A percentile compares a stretch with the other conserved stretches of the same genome.
Conservation (phyloP, 352 stramenopile species). For the Pythium sukuiense region DNA sequence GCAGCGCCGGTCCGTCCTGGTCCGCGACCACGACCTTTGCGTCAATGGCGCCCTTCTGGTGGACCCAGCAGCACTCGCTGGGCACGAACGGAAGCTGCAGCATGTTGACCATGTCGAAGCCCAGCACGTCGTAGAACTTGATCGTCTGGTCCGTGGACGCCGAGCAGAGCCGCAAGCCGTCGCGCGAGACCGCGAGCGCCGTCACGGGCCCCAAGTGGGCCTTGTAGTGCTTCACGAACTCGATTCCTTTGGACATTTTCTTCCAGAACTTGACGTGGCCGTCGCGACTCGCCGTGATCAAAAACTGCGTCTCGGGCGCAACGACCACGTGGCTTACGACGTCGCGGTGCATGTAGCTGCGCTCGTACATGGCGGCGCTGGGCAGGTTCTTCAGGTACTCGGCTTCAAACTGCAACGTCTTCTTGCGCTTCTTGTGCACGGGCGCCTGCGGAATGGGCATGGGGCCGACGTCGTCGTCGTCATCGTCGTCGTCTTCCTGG, state of each 20-base stretch:
- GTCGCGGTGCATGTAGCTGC: constrained; percentile 97
- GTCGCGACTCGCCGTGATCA: constrained; percentile 95
- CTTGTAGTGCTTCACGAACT: constrained; percentile 99
- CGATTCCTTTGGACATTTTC: constrained; percentile 93
- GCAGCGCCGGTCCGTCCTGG: constrained; percentile 56
- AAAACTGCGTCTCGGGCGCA: constrained; percentile 93
- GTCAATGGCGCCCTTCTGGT: constrained; percentile 48
- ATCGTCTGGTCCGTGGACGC: constrained; percentile 91
- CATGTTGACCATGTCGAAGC: constrained; percentile 99
- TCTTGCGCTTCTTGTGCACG: constrained; percentile 38
- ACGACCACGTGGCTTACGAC: constrained; percentile 92
- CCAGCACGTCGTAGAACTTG: constrained; percentile 99
- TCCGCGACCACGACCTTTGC: constrained; percentile 81
- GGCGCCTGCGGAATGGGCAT: constrained; percentile 52
- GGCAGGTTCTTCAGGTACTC: constrained; percentile 86
- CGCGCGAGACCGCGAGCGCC: constrained; percentile 79
- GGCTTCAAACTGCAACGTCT: constrained; percentile 64
- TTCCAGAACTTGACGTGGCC: constrained; percentile 99
- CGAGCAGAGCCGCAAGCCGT: constrained; percentile 86
- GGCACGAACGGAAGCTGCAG: constrained; percentile 79
- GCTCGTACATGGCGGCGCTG: constrained; percentile 92
- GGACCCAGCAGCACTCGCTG: constrained; percentile 77
- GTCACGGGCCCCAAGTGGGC: constrained; percentile 92
- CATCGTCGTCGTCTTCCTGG: background rate
- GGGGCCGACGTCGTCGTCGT: constrained; percentile 36